These are phyloP conservation scores for Sanguinoderma infundibulare DNA, from an alignment of 1,284 basidiomycete species.

Conservation along the genomic window DNA sequence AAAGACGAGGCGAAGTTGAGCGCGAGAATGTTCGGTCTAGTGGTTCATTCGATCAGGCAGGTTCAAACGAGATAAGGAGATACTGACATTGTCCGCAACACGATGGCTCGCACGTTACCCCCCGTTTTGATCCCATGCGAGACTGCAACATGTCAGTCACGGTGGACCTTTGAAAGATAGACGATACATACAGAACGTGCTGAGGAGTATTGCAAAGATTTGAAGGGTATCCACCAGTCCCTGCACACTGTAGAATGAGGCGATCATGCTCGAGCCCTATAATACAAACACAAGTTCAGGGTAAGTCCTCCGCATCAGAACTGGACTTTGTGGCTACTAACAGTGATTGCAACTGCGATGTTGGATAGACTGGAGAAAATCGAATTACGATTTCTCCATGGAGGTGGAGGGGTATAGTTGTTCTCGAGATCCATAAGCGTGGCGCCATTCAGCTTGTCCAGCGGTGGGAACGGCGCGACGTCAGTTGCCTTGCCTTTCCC, in stretches of 20 bases:
- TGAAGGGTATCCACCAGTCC: constrained; percentile 71
- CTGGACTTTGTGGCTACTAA: constrained; percentile 35
- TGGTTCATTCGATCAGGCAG: constrained; percentile 16
- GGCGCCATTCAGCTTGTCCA: constrained; percentile 56
- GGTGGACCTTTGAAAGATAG: background rate
- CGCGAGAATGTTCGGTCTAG: constrained; percentile 71
- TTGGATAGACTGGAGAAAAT: constrained; percentile 49
- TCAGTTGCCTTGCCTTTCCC: constrained; percentile 26
- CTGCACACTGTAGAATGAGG: constrained; percentile 70
- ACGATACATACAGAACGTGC: constrained; percentile 54
- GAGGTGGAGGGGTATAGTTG: constrained; percentile 51
- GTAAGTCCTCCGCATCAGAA: background rate
- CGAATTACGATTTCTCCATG: constrained; percentile 58
- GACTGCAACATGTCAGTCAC: constrained; percentile 36
- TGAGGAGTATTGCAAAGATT: constrained; percentile 70
- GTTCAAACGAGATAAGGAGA: constrained; percentile 3
- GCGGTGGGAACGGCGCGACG: constrained; percentile 59
- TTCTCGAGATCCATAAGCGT: constrained; percentile 63
- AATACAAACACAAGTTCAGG: background rate
- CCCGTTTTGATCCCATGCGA: constrained; percentile 45
- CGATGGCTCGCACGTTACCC: constrained; percentile 57
- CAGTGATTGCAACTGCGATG: constrained; percentile 54
- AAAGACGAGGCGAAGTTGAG: constrained; percentile 66
- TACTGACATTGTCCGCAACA: constrained; percentile 69
- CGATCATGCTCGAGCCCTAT: constrained; percentile 70